A percentile compares a stretch with the other conserved stretches of the same genome.
Evolutionary conservation across 805 yeast genomes (phyloP).

Genomic region (Ogataea polymorpha): DNA sequence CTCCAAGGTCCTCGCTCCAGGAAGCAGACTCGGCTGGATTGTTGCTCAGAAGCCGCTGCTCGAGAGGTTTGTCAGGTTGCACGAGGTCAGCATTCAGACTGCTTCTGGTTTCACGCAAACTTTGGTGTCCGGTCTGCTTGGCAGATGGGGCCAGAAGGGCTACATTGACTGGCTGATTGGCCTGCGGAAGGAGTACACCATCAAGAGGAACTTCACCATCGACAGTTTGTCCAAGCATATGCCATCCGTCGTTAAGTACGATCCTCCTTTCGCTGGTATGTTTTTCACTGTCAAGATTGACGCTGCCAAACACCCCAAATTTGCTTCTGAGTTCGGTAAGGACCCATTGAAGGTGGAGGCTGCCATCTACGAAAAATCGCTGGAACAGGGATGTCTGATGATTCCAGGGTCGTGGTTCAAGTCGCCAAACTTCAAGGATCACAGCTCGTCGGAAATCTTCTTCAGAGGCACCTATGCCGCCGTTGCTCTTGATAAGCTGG

Average conservation of each 20-base stretch:
- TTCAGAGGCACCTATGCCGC: constrained; percentile 91
- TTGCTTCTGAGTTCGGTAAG: constrained; percentile 47
- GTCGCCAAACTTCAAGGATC: constrained; percentile 47
- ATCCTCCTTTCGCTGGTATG: constrained; percentile 83
- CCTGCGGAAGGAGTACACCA: constrained; percentile 76
- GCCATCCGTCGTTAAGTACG: constrained; percentile 44
- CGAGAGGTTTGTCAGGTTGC: constrained; percentile 65
- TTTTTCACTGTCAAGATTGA: constrained; percentile 74
- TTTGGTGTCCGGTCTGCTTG: constrained; percentile 63
- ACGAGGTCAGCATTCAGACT: constrained; percentile 78
- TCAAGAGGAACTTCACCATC: constrained; percentile 82
- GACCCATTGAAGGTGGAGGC: constrained; percentile 66
- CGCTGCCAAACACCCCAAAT: constrained; percentile 78
- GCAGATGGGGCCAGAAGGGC: constrained; percentile 88
- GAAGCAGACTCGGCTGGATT: constrained; percentile 85
- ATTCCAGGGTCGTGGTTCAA: constrained; percentile 85
- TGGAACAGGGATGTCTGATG: constrained; percentile 62
- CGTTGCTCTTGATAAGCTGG: constrained; percentile 64
- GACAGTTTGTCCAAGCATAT: constrained; percentile 64
- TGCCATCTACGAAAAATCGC: constrained; percentile 58
- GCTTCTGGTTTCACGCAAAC: constrained; percentile 82
- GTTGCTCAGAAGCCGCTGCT: constrained; percentile 64
- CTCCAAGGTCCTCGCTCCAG: constrained; percentile 91
- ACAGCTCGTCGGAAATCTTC: constrained; percentile 50
- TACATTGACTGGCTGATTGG: constrained; percentile 88